Percentiles rank a stretch among this genome's conserved stretches.
Evolutionary conservation across 306 rosid genomes (phyloP).

Genomic region (Sechiopsis laciniata): DNA sequence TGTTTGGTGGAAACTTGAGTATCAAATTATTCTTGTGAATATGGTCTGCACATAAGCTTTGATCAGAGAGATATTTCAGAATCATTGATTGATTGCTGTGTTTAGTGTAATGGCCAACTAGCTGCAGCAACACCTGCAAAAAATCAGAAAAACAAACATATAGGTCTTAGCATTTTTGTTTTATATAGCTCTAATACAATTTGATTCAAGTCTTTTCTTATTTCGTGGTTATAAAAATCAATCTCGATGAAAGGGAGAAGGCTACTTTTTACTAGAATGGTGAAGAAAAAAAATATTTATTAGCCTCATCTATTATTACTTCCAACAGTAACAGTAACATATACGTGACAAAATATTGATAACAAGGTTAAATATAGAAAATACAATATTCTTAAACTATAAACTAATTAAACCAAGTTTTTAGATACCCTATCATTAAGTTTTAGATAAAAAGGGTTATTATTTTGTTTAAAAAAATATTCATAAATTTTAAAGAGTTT

Average conservation of each 20-base stretch:
- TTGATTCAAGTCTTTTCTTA: conserved; percentile 4
- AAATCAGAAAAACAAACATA: conserved; percentile 3
- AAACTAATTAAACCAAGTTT: too few species aligned
- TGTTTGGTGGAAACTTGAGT: neutral
- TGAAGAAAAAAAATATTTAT: neutral
- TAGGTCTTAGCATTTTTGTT: neutral
- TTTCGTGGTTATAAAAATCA: neutral
- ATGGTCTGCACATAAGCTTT: conserved; percentile 15
- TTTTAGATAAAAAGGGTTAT: too few species aligned
- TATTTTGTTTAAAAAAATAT: too few species aligned
- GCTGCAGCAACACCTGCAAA: conserved; percentile 16
- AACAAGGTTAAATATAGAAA: too few species aligned
- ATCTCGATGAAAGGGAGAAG: conserved; percentile 1
- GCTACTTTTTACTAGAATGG: neutral
- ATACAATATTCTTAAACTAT: too few species aligned
- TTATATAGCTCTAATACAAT: neutral
- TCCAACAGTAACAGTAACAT: neutral
- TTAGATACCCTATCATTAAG: too few species aligned
- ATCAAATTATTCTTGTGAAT: conserved; percentile 14
- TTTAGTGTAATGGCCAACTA: conserved; percentile 10
- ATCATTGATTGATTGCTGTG: conserved; percentile 16
- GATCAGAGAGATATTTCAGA: conserved; percentile 13
- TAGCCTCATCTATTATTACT: too few species aligned
- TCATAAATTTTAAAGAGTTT: too few species aligned
- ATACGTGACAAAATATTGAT: neutral